Evolutionary conservation across 1,139 yeast genomes (phyloP), one percentile per base, ranked within the genome.

Genomic region (Scheffersomyces insectosa): DNA sequence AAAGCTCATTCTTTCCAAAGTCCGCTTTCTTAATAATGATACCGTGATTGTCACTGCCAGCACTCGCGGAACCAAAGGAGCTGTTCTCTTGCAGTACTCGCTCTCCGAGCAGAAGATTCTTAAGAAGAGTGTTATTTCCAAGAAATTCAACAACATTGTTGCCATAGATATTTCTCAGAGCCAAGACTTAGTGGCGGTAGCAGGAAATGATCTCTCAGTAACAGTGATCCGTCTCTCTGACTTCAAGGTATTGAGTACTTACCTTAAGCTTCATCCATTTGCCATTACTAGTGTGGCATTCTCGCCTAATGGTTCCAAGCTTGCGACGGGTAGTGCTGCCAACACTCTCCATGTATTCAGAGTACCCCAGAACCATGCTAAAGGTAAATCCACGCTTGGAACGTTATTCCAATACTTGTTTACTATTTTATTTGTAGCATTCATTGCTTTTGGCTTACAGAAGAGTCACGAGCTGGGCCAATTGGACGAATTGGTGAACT

Each of bases 251-350:
- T 56, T 82, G 36, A 77, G 76, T 45, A 65, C 75, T 5, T 70
- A 83, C 47, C 74, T 75, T 40, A 78, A 84, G 47, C 82, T 85
- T 39, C 98, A 91, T 61, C 71, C 77, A 7, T 87, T 88, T 63
- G 93, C 96, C 9, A 83, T 91, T 41, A 91, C 97, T 0, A 76
- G 80, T 40, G 79, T 88, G 9, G 72, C 81, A 0, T 82, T 90
- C 47, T 83, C 88, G 12, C 85, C 88, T 8, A 77, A 82, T 54
- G 91, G 93, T 11, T 68, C 77, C 34, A 70, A 77, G 43, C 67
- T 90, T 39, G 95, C 91, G 1, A 80, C 91, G 12, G 86, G 84
- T 0, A 85, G 96, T 38, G 95, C 95, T 2, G 88, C 95, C 2
- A 85, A 87, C 48, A 77, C 89, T 1, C 77, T 90, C 33, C 80